Conservation (phyloP, 2,329 filamentous ascomycete genomes). For the Xylariaceae sp. region DNA sequence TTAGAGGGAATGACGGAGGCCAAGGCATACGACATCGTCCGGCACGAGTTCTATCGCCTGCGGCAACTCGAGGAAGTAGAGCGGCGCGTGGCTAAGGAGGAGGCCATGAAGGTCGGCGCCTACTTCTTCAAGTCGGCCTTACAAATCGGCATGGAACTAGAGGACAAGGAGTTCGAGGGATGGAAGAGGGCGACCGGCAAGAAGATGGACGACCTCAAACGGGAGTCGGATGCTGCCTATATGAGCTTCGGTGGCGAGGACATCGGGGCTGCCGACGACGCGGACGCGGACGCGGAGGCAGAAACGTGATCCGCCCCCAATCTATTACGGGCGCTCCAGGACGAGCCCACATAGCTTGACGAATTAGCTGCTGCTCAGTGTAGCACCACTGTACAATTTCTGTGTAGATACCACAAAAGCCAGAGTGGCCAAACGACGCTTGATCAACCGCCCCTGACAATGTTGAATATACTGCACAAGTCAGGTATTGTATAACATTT, state of each 20-base stretch:
- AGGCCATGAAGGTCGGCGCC: slow-evolving; percentile 78
- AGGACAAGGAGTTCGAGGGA: slow-evolving; percentile 71
- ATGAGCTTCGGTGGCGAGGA: slow-evolving; percentile 22
- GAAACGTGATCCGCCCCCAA: too few relatives aligned
- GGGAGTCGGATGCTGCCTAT: slow-evolving; percentile 24
- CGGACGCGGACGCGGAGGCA: slow-evolving; percentile 7
- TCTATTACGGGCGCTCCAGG: background rate
- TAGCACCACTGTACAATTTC: slow-evolving; percentile 26
- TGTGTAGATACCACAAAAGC: too few relatives aligned
- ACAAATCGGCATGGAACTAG: slow-evolving; percentile 75
- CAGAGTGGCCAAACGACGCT: too few relatives aligned
- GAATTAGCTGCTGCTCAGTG: slow-evolving; percentile 8
- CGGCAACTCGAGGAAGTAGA: slow-evolving; percentile 80
- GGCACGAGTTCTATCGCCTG: slow-evolving; percentile 83
- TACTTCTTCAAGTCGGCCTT: slow-evolving; percentile 76
- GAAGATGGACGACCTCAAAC: slow-evolving; percentile 23
- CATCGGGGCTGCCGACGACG: slow-evolving; percentile 8
- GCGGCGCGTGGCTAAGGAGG: slow-evolving; percentile 76
- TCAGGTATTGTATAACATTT: too few relatives aligned
- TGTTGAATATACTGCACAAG: too few relatives aligned
- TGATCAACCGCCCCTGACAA: too few relatives aligned
- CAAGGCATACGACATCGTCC: slow-evolving; percentile 77
- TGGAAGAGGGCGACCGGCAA: slow-evolving; percentile 58
- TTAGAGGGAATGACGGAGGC: slow-evolving; percentile 51
- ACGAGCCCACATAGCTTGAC: background rate